Evolutionary conservation across 768 basidiomycete genomes (phyloP), one percentile per base, ranked within the genome.

Genomic region (Suillus subluteus): DNA sequence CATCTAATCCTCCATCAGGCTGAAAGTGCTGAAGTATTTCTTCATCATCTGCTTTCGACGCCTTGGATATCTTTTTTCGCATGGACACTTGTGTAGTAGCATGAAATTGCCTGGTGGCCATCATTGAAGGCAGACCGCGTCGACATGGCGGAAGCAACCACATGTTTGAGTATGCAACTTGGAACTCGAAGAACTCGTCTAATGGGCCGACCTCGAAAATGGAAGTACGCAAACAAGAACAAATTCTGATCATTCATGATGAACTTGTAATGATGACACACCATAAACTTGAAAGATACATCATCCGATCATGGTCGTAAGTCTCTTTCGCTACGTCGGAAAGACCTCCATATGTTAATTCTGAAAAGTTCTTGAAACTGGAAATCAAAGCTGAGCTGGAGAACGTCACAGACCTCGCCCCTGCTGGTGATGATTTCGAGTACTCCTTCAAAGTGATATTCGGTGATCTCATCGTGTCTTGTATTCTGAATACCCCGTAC

Each of bases 351-450:
- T 59, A 18, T 43, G 16, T 44, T 63, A 43, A 23, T 35, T 12
- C 56, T 7, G 40, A 32, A 46, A 63, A 90, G 90, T 84, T 80
- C 65, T 81, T 92, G 16, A 80, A 82, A 67, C 80, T 92, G 38
- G 89, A 87, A 56, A 91, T 92, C 75, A 88, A 88, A 78, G 94
- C 93, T 13, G 90, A 91, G 4, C 83, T 95, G 54, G 91, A 95
- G 75, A 90, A 91, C 69, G 87, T 94, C 67, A 91, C 91, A 11
- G 81, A 87, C 70, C 79, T 95, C 37, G 78, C 79, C 61, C 93
- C 93, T 38, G 83, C 84, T n/a, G 76, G 81, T 4, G 82, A 88
- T 38, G 84, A 88, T 69, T 95, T 91, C 70, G 90, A 94, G 65
- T 95, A 86, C 75, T 90, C 91, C 82, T 95, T 95, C 81, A 76